A percentile compares a stretch with the other conserved stretches of the same genome.
phyloP scores from a whole-genome alignment of 2,329 filamentous ascomycete genomes.

The Neofusicoccum kwambonambiense region DNA sequence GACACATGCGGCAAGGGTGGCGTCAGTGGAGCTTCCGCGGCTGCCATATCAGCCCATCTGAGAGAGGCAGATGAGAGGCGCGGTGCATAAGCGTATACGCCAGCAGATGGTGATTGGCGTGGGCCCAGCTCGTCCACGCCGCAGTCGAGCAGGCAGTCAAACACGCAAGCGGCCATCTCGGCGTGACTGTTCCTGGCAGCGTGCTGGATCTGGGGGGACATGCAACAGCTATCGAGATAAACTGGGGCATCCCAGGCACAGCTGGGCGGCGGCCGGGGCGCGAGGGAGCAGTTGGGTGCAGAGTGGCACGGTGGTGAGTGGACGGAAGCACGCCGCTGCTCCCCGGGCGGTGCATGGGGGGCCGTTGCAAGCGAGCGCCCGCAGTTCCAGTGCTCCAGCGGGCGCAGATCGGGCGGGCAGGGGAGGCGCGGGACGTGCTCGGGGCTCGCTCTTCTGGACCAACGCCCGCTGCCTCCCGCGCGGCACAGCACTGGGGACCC shows the following conservation, averaged over 20 bases:
- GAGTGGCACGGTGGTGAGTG: background rate
- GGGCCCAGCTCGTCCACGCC: background rate
- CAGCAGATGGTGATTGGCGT: background rate
- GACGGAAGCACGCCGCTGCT: slow-evolving; percentile 5
- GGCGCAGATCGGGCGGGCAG: too few species aligned
- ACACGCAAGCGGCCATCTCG: background rate
- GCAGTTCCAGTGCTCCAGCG: too few species aligned
- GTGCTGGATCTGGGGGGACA: background rate
- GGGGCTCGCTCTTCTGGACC: too few species aligned
- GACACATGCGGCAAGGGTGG: background rate
- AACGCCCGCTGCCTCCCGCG: too few species aligned
- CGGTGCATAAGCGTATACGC: background rate
- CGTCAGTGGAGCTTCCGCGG: background rate
- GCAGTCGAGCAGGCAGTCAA: background rate
- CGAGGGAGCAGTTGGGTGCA: too few species aligned
- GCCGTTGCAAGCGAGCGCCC: background rate
- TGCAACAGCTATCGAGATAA: background rate
- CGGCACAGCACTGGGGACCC: too few species aligned
- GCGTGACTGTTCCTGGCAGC: background rate
- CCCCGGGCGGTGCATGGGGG: background rate
- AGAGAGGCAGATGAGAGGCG: background rate
- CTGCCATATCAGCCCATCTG: background rate
- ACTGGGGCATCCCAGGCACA: background rate
- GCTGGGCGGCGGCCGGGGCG: too few species aligned
- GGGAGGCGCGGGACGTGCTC: too few species aligned